These are phyloP conservation scores for Trichoderma semiorbis DNA, from an alignment of 2,329 filamentous ascomycete species.

Conservation along the genomic window DNA sequence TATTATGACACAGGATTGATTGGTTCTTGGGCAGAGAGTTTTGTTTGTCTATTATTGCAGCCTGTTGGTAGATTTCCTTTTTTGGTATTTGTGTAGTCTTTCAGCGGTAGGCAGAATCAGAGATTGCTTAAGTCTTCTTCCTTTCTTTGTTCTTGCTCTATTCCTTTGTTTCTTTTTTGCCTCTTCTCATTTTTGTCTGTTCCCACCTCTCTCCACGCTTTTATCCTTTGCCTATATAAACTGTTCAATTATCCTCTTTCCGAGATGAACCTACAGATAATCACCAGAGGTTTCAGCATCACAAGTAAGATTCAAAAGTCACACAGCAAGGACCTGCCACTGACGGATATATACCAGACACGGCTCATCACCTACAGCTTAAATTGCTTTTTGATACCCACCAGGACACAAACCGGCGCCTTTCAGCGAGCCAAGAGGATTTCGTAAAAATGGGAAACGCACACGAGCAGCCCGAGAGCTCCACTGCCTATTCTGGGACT, in stretches of 20 bases:
- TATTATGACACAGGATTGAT: neutral
- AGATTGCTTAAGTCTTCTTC: neutral
- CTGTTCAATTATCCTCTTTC: neutral
- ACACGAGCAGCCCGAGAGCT: no score
- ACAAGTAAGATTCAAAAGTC: neutral
- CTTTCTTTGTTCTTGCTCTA: neutral
- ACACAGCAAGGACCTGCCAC: neutral
- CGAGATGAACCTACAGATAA: neutral
- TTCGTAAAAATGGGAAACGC: neutral
- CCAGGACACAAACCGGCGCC: neutral
- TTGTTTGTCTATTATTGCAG: neutral
- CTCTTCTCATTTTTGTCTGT: neutral
- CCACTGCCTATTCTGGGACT: no score
- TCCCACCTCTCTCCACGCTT: rapidly evolving
- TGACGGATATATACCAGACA: neutral
- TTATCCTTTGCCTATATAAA: neutral
- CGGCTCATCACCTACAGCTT: neutral
- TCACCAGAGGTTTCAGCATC: neutral
- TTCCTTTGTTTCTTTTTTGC: neutral
- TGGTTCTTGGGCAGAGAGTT: neutral
- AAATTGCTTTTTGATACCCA: neutral
- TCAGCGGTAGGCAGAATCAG: neutral
- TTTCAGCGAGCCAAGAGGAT: neutral
- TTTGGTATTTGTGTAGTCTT: neutral
- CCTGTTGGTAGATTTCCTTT: neutral